Evolutionary conservation across 805 yeast species (phyloP), one percentile per base, ranked within the genome.

Genomic region (Nakazawaea anatomiae): DNA sequence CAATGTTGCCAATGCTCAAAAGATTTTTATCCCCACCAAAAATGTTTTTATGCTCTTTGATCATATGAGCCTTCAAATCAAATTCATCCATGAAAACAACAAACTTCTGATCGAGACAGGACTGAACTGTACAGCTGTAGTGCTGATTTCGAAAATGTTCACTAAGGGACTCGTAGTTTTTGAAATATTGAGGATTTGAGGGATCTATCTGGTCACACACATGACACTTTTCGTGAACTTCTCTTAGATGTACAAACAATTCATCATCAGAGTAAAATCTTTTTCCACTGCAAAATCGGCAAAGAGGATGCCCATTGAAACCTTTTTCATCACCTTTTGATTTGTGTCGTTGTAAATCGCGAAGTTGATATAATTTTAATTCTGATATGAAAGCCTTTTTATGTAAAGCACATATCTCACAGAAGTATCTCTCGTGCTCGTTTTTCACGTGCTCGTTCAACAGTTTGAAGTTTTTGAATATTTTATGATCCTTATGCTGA

Each of bases 261-360:
- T 91, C 98, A 63, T 92, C 97, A 39, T 82, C 88, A 0, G 96
- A 88, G 63, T 94, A 94, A 64, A 88, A 91, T 52, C 95, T 69
- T 57, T 72, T 76, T 2, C 82, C 81, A 4, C 75, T 67, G 66
- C 99, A 94, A 64, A 88, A 87, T 56, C 79, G 79, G 73, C 99
- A 94, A 55, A 74, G 70, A 0, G 98, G 97, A 64, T 91, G 98
- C 0, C 98, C 98, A 9, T 67, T 73, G 65, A 91, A 91, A 0
- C 96, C 96, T 6, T 71, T 70, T 40, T 72, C 75, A 59, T 91
- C 96, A 46, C 97, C 97, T 39, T 70, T 73, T 4, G 74, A 66
- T 61, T 85, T 84, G 67, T 94, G 99, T 42, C 68, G 74, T 53
- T 79, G 81, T 42, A 92, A 72, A 57, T 81, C 84, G 50, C 79